Evolutionary conservation across 352 stramenopile genomes (phyloP), one percentile per base, ranked within the genome.

Genomic region (Phytophthora citricola): DNA sequence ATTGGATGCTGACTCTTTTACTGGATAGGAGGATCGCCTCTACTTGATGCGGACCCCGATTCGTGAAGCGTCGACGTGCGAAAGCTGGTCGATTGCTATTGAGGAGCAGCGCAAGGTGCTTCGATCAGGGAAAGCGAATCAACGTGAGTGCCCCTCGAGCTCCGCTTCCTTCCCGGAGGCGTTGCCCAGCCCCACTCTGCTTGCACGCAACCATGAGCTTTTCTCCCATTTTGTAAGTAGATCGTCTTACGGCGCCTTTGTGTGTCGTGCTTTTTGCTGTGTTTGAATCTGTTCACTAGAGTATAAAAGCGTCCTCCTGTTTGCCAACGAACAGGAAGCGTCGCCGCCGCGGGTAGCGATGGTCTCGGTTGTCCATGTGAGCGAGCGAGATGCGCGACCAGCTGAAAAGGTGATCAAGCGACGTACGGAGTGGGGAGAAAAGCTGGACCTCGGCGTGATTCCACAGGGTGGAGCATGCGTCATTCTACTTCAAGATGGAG

Each of bases 61-160:
- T 58, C 73, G 67, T 7, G 81, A 92, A 60, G 81, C 83, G n/a
- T 91, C 83, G 49, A 91, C 87, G 49, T 92, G 85, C 48, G 84
- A 93, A 63, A 92, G 82, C 75, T 94, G 87, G 87, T 92, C 85
- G 8, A 91, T 92, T 49, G 83, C 82, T 29, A 90, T 94, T 58
- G 84, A 93, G 54, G 81, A 93, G 64, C 87, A 94, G 69, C 85
- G 87, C 69, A 92, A 94, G 57, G 79, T 84, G 29, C 49, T 91
- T 29, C 75, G 73, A 7, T 76, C 73, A 9, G 77, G 88, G 55
- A 76, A 79, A 45, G 58, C 58, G 9, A 76, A 85, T 51, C 78
- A 89, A 76, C 76, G 71, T 83, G 80, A 87, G 76, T 85, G 55
- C 31, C 32, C 41, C 24, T 69, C 69, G 17, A 62, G 32, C 46